phyloP scores from a whole-genome alignment of 2,329 filamentous ascomycete species.

The Sordariomycetes sp. region DNA sequence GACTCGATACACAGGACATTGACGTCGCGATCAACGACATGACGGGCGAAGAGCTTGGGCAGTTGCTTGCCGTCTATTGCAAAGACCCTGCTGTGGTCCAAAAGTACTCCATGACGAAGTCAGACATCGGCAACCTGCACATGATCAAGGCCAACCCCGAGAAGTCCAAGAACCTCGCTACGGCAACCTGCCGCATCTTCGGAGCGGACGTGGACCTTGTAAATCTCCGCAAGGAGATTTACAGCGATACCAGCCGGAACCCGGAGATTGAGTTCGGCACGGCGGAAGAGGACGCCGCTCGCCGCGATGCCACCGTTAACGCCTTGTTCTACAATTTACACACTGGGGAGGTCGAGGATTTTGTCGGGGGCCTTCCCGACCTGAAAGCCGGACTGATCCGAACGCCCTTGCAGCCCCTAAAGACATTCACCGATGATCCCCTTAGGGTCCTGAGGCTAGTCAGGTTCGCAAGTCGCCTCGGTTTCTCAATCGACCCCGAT shows the following conservation, averaged over 20 bases:
- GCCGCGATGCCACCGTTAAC: conserved; percentile 89
- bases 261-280: conserved; percentile 92
- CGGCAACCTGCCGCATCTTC: conserved; percentile 75
- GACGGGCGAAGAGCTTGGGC: conserved; percentile 70
- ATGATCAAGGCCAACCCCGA: conserved; percentile 89
- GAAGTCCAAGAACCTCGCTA: conserved; percentile 94
- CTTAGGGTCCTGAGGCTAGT: conserved; percentile 78
- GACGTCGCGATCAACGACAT: conserved; percentile 79
- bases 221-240: conserved; percentile 86
- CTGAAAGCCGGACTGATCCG: conserved; percentile 63
- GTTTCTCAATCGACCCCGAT: conserved; percentile 63
- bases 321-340: conserved; percentile 93
- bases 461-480: conserved; percentile 77
- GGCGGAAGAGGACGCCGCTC: conserved; percentile 76
- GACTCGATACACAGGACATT: conserved; percentile 65
- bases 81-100: conserved; percentile 45
- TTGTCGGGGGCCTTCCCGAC: conserved; percentile 69
- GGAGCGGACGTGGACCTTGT: conserved; percentile 89
- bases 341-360: conserved; percentile 70
- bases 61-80: conserved; percentile 58
- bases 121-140: conserved; percentile 65
- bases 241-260: conserved; percentile 79
- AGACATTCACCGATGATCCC: conserved; percentile 93
- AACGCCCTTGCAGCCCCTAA: conserved; percentile 77
- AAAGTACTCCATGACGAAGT: conserved; percentile 46